Evolutionary conservation across 2,329 filamentous ascomycete species (phyloP).

Genomic region (Nothophoma quercina): DNA sequence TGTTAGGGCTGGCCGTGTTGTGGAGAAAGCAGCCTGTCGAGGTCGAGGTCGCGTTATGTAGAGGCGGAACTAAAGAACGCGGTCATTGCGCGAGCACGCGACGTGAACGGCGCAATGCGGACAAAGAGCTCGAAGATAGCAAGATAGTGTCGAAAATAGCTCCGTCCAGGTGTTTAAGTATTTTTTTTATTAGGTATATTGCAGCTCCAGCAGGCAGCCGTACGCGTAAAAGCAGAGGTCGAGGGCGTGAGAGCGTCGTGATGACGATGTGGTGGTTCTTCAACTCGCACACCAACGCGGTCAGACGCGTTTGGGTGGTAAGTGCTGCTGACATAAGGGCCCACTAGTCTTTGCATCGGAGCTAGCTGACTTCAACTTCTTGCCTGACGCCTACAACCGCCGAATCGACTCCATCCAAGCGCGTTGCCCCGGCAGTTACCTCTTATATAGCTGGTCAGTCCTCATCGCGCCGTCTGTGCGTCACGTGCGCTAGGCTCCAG

Average conservation of each 20-base stretch:
- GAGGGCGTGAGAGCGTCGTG: slow-evolving; percentile 19
- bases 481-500: slow-evolving; percentile 21
- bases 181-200: background rate
- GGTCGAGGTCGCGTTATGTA: slow-evolving; percentile 27
- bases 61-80: slow-evolving; percentile 26
- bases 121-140: slow-evolving; percentile 4
- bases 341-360: slow-evolving; percentile 7
- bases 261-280: slow-evolving; percentile 12
- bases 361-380: slow-evolving; percentile 33
- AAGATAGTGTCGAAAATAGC: slow-evolving; percentile 18
- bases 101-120: slow-evolving; percentile 28
- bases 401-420: slow-evolving; percentile 34
- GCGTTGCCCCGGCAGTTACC: slow-evolving; percentile 39
- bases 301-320: slow-evolving; percentile 32
- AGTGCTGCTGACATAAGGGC: slow-evolving; percentile 7
- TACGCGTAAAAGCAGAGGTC: slow-evolving; percentile 20
- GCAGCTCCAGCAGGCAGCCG: slow-evolving; percentile 23
- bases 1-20: slow-evolving; percentile 26
- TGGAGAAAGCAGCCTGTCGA: slow-evolving; percentile 20
- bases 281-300: slow-evolving; percentile 31
- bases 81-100: slow-evolving; percentile 47
- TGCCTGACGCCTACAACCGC: slow-evolving; percentile 30
- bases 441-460: slow-evolving; percentile 31
- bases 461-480: slow-evolving; percentile 30
- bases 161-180: slow-evolving; percentile 2